A percentile compares a stretch with the other conserved stretches of the same genome.
phyloP scores from a whole-genome alignment of 2,329 filamentous ascomycete genomes.

The Fusarium graminum region DNA sequence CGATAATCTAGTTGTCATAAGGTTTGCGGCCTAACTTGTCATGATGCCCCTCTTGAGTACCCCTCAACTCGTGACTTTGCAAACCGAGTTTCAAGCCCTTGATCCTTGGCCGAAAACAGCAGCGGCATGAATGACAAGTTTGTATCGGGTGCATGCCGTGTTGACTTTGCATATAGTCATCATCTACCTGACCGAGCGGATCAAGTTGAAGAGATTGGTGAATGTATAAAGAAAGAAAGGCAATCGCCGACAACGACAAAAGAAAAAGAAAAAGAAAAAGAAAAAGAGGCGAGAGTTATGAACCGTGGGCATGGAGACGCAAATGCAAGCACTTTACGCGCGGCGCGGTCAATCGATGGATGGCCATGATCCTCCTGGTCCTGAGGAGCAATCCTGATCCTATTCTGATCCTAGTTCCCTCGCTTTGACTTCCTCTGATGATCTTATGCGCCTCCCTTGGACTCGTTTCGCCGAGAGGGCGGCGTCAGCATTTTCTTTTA shows the following conservation, averaged over 20 bases:
- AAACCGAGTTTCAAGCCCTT: constrained; percentile 17
- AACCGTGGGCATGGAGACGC: background rate
- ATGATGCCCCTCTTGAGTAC: constrained; percentile 9
- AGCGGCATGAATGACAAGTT: background rate
- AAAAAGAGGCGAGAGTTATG: background rate
- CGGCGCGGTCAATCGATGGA: constrained; percentile 28
- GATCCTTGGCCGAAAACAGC: constrained; percentile 9
- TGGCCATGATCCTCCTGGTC: constrained; percentile 26
- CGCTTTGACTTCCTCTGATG: constrained; percentile 1
- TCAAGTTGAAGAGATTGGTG: constrained; percentile 2
- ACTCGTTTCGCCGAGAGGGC: constrained; percentile 16
- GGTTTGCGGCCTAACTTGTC: constrained; percentile 11
- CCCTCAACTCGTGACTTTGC: constrained; percentile 18
- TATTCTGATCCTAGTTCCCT: background rate
- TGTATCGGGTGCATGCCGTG: constrained; percentile 2
- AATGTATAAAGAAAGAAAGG: background rate
- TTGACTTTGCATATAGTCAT: background rate
- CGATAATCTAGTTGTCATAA: background rate
- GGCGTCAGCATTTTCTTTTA: constrained; percentile 33
- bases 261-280: constrained; percentile 4
- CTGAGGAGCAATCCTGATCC: too few relatives aligned
- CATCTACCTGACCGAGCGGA: background rate
- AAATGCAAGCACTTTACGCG: constrained; percentile 46
- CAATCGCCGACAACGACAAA: constrained; percentile 2
- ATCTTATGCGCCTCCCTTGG: constrained; percentile 12